Base-by-base conservation (phyloP, 768 basidiomycete species). In the Auriculariales sp. region DNA sequence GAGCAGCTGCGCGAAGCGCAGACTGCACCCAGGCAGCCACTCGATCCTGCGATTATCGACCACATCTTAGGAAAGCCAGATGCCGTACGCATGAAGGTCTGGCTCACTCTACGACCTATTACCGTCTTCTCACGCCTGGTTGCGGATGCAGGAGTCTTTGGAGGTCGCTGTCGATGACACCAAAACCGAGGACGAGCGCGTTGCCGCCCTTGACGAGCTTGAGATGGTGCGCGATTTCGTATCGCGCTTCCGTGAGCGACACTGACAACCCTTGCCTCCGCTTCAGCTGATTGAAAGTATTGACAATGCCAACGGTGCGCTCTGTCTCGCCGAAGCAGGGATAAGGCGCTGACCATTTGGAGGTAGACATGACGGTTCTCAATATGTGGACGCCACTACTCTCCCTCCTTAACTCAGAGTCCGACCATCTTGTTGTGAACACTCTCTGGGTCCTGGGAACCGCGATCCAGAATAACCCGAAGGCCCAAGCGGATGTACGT, bases 371-470 rank as follows among this genome's bases (percentile, higher is more conserved):
- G 3, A 72, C 74, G 51, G 81, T 78, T 52, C 61, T 92, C 52
- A 71, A 75, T 36, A 76, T 94, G 63, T 93, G 90, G 91, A 73
- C 73, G 50, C 80, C 85, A 0, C 58, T 93, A 1, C 78, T 89
- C 34, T 59, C 62, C 5, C 68, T 92, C n/a, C 59, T 88, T 31
- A 71, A 68, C 6, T 69, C 74, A 15, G 29, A 78, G 2, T 71
- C 81, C 0, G 71, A 76, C n/a, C 68, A 67, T 25, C 71, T 92
- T 24, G 79, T 75, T 57, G 65, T 71, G 52, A 79, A 85, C 52
- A 75, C 78, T 0, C 64, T 92, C 9, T 94, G 91, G 91, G 79
- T 92, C 0, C 72, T 87, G 24, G 91, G 91, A 4, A 94, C 91
- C 0, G 88, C 91, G 0, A 59, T 92, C 4, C 89, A 92, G 61